Evolutionary conservation across 805 yeast genomes (phyloP), one percentile per base, ranked within the genome.

Genomic region (Kuraishia piskuri): DNA sequence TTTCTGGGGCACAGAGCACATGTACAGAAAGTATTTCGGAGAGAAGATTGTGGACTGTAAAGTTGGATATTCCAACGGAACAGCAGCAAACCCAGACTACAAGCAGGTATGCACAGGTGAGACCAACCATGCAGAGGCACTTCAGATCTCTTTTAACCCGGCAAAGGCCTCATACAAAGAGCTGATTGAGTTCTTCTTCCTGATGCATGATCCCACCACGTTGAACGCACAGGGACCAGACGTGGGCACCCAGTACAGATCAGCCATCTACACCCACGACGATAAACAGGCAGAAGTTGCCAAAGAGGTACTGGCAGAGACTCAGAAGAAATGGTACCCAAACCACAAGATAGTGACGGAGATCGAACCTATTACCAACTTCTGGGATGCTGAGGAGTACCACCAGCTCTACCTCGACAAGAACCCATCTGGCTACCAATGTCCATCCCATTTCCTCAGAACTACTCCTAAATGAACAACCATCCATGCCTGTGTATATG

Each of bases 301-400:
- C 12, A 58, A 66, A 2, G 61, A 65, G 22, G 72, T 76, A 2
- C 76, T 78, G 58, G 76, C 77, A 22, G 75, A 73, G 50, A 75
- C 82, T 65, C 94, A 90, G 65, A 78, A 79, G 54, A 76, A 79
- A 55, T 92, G 91, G 87, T 86, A 84, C 67, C 83, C 84, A 20
- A 74, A 76, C 50, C 76, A 84, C 61, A 71, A 72, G 54, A 85
- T 92, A 25, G 85, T 72, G 48, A 90, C 97, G 1, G 71, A 70
- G 49, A 79, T 90, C 52, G 86, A 81, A 63, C 86, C 88, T 8
- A 76, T 90, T 48, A 65, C 73, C 51, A 75, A 74, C 55, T 94
- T 88, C 76, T 86, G 84, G 73, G 97, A 91, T 64, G 98, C 97
- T n/a, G 99, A 92, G 69, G 91, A 84, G 40, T 92, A 91, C 67